Base-by-base conservation (phyloP, 495 filamentous ascomycete species). In the Xylaria bambusicola region DNA sequence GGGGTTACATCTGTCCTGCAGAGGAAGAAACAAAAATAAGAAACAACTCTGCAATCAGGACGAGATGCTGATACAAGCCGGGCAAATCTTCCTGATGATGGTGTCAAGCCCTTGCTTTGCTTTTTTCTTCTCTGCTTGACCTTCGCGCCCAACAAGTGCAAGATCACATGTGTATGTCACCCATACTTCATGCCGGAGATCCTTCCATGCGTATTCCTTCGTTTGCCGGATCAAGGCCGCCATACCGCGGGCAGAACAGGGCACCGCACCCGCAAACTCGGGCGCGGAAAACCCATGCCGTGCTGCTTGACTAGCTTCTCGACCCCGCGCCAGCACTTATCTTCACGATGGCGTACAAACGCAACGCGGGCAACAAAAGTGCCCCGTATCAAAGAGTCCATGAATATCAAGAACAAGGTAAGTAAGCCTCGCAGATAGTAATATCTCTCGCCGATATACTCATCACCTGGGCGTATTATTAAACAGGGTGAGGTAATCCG, bases 1-100 rank as follows among this genome's bases (percentile, higher is more conserved):
- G 35, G 20, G 50, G 50, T 33, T 52, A 33, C 49, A 52, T 52
- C 49, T 18, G 26, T 41, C 7, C n/a, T 10, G 15, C 41, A 36
- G 6, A 50, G 17, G 8, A 50, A 13, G 15, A 13, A 3, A 9
- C 17, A 36, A 10, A 36, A 10, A 48, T 17, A 20, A 29, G 21
- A n/a, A 13, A 41, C n/a, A n/a, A n/a, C n/a, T n/a, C n/a, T n/a
- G n/a, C n/a, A n/a, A n/a, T n/a, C n/a, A n/a, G n/a, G 29, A 33
- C 5, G 29, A 33, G 29, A 33, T 33, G 10, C 5, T 33, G 24
- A 54, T 20, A 54, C 36, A 44, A 24, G 38, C 38, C 23, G 38
- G 52, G 38, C 36, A 44, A 38, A 54, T 44, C 24, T 29, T 27
- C 52, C 52, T 54, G 5, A 6, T 38, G 36, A 13, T 13, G 36